phyloP scores from a whole-genome alignment of 257 asterid species.

The Nicotiana noctiflora region DNA sequence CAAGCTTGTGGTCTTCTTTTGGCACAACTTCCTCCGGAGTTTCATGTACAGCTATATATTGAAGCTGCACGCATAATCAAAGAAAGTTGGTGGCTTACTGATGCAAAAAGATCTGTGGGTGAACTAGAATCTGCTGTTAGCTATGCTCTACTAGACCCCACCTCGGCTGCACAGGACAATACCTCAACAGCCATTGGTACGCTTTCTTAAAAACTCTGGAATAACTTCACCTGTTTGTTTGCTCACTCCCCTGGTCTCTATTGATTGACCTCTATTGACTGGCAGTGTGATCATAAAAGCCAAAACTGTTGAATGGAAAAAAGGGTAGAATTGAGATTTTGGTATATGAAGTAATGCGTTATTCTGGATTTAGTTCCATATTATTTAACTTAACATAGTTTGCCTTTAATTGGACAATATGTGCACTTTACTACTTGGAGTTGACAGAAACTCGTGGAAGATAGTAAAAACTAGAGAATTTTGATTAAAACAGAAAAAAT shows the following conservation, averaged over 20 bases:
- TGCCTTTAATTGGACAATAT: not conserved
- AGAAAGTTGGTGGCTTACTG: constrained; percentile 96
- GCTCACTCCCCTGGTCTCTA: not conserved
- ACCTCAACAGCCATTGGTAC: constrained; percentile 97
- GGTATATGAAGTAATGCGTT: not conserved
- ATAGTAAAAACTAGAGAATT: not conserved
- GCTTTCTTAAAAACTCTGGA: constrained; percentile 11
- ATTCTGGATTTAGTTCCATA: not conserved
- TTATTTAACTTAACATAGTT: not conserved
- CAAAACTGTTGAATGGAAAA: not conserved
- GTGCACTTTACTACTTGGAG: not conserved
- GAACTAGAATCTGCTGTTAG: constrained; percentile 91
- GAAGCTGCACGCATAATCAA: constrained; percentile 92
- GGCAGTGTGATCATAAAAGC: not conserved
- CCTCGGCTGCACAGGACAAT: constrained; percentile 98
- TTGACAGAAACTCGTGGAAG: not conserved
- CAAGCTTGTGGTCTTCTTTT: constrained; percentile 95
- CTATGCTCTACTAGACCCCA: constrained; percentile 91
- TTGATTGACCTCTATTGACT: not conserved
- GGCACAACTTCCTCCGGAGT: constrained; percentile 95
- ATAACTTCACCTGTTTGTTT: not conserved
- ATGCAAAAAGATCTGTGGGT: constrained; percentile 70
- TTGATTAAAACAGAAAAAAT: not conserved
- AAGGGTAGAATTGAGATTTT: not conserved
- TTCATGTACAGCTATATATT: constrained; percentile 68